These are phyloP conservation scores for Saturnispora gosingensis DNA, from an alignment of 805 yeast species.

Conservation along the genomic window DNA sequence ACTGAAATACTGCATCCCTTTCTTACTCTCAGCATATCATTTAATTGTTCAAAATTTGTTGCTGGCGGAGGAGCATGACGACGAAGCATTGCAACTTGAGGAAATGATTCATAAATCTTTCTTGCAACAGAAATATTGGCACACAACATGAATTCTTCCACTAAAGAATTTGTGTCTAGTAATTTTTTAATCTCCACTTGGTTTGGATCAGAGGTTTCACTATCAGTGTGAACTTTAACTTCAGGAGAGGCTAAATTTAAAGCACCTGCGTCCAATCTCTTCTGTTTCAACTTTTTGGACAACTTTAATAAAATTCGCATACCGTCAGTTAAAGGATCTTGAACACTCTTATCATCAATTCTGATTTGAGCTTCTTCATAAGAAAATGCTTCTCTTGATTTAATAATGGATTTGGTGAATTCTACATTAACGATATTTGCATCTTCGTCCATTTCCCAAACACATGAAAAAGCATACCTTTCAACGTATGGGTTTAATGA, in stretches of 20 bases:
- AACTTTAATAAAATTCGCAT: conserved; percentile 73
- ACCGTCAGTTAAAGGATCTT: conserved; percentile 80
- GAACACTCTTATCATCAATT: conserved; percentile 68
- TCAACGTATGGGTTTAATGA: conserved; percentile 93
- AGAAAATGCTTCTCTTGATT: conserved; percentile 88
- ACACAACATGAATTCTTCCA: conserved; percentile 96
- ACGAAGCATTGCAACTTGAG: conserved; percentile 97
- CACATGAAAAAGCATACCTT: conserved; percentile 87
- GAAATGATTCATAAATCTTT: conserved; percentile 84
- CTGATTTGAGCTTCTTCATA: conserved; percentile 88
- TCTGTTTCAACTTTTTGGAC: conserved; percentile 79
- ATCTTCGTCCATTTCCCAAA: conserved; percentile 87
- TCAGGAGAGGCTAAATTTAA: conserved; percentile 95
- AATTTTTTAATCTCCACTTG: conserved; percentile 88
- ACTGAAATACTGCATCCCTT: conserved; percentile 68
- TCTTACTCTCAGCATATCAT: conserved; percentile 78
- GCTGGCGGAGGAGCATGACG: conserved; percentile 98
- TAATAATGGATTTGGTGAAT: conserved; percentile 80
- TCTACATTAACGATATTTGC: conserved; percentile 76
- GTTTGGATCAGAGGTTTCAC: conserved; percentile 93
- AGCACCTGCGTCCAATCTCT: conserved; percentile 91
- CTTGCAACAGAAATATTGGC: conserved; percentile 95
- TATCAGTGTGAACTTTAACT: conserved; percentile 93
- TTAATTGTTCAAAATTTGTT: conserved; percentile 79
- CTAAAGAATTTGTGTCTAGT: conserved; percentile 87